A percentile compares a stretch with the other conserved stretches of the same genome.
Conservation (phyloP, 1,284 basidiomycete genomes). For the Entoloma clypeatum region DNA sequence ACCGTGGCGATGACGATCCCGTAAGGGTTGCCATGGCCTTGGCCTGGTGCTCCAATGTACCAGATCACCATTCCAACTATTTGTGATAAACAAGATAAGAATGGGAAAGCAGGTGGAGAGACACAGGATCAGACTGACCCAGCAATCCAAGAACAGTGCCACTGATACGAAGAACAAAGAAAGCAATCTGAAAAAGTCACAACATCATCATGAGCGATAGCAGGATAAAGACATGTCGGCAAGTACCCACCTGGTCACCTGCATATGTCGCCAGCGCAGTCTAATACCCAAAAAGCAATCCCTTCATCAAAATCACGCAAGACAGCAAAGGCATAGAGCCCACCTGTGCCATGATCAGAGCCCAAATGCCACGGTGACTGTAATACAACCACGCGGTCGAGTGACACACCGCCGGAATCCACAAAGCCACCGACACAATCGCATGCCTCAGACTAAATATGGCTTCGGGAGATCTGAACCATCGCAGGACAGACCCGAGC, state of each 20-base stretch:
- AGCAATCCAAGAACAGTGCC: conserved; percentile 34
- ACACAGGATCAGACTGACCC: conserved; percentile 20
- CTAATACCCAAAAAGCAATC: conserved; percentile 13
- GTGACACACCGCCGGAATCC: conserved; percentile 37
- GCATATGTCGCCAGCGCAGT: conserved; percentile 36
- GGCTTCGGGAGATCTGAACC: conserved; percentile 33
- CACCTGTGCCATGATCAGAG: conserved; percentile 41
- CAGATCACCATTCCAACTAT: conserved; percentile 35
- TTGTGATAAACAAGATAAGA: neutral
- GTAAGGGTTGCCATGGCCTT: conserved; percentile 35
- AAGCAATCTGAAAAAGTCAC: conserved; percentile 25
- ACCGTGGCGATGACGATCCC: conserved; percentile 37
- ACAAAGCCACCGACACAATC: conserved; percentile 38
- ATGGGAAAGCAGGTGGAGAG: neutral
- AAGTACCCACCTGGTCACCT: conserved; percentile 34
- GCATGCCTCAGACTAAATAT: conserved; percentile 38
- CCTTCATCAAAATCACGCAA: neutral
- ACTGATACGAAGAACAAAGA: conserved; percentile 29
- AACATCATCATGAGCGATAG: neutral
- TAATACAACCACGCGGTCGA: conserved; percentile 40
- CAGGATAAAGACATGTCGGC: neutral
- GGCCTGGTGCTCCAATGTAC: conserved; percentile 39
- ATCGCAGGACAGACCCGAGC: conserved; percentile 26
- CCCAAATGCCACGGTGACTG: conserved; percentile 39
- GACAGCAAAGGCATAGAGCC: neutral